Percentiles rank a stretch among this genome's conserved stretches.
phyloP scores from a whole-genome alignment of 2,329 filamentous ascomycete genomes.

The Fusarium floridanum region DNA sequence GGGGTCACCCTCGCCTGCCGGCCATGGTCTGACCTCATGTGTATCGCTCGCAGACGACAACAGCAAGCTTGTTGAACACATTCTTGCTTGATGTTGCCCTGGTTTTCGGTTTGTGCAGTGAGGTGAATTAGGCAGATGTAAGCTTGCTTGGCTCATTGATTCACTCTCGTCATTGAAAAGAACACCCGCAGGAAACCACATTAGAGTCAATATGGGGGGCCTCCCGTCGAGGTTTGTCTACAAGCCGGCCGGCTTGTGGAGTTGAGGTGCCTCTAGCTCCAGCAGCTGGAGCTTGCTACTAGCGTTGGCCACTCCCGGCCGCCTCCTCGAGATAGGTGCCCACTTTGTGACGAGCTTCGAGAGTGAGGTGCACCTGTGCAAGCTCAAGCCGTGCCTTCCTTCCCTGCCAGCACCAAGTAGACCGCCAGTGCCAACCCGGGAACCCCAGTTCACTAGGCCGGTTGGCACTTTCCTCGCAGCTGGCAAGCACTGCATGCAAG shows the following conservation, averaged over 20 bases:
- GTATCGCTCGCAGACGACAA: constrained; percentile 20
- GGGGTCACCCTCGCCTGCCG: constrained; percentile 24
- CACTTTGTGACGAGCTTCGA: constrained; percentile 30
- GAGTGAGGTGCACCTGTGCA: constrained; percentile 4
- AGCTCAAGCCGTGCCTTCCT: constrained; percentile 28
- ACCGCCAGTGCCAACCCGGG: constrained; percentile 36
- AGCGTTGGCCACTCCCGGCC: constrained; percentile 39
- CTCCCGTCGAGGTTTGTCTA: constrained; percentile 25
- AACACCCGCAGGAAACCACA: constrained; percentile 31
- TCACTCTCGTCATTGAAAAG: constrained; percentile 19
- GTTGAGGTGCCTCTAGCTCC: constrained; percentile 19
- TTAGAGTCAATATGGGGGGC: constrained; percentile 21
- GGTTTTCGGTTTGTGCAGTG: constrained; percentile 4
- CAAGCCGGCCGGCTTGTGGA: constrained; percentile 19
- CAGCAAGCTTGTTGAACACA: constrained; percentile 21
- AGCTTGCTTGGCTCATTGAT: constrained; percentile 29
- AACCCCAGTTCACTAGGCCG: constrained; percentile 24
- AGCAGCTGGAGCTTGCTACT: constrained; percentile 21
- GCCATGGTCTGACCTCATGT: constrained; percentile 39
- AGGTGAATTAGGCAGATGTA: constrained; percentile 10
- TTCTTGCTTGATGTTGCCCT: constrained; percentile 18
- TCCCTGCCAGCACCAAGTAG: constrained; percentile 24
- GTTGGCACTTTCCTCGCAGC: constrained; percentile 29
- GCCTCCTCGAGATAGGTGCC: constrained; percentile 30
- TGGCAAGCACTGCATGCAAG: constrained; percentile 33